phyloP scores from a whole-genome alignment of 2,329 filamentous ascomycete species.

The Hypoxylon rubiginosum region DNA sequence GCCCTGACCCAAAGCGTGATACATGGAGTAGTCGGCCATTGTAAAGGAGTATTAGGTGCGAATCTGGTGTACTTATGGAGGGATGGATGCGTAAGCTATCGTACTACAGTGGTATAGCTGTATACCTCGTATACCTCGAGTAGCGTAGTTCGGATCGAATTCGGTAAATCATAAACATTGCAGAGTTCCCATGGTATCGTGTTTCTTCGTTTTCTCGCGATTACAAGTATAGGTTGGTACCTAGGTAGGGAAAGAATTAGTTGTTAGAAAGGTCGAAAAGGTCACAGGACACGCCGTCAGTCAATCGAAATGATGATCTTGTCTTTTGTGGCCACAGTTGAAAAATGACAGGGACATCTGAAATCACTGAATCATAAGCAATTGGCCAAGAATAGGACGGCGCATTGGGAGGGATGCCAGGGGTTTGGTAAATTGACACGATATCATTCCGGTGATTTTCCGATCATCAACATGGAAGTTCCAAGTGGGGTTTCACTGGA shows the following conservation, averaged over 20 bases:
- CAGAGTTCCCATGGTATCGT: conserved; percentile 35
- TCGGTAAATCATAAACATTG: conserved; percentile 35
- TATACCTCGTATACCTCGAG: conserved; percentile 16
- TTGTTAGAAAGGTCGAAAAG: neutral
- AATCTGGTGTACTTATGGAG: conserved; percentile 4
- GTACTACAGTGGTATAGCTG: conserved; percentile 9
- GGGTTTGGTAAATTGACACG: conserved; percentile 47
- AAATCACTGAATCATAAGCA: conserved; percentile 35
- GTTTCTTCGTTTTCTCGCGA: neutral
- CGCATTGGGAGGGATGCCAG: conserved; percentile 12
- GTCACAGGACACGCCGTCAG: conserved; percentile 6
- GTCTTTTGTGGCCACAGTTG: conserved; percentile 44
- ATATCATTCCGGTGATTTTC: conserved; percentile 53
- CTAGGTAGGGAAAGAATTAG: neutral
- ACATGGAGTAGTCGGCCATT: conserved; percentile 70
- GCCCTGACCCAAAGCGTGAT: conserved; percentile 69
- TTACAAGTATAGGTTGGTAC: neutral
- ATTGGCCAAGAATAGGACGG: conserved; percentile 30
- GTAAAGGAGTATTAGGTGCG: conserved; percentile 11
- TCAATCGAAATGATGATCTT: conserved; percentile 10
- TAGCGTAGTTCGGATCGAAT: conserved; percentile 22
- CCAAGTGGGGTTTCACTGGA: neutral
- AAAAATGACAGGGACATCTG: conserved; percentile 26
- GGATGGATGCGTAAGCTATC: conserved; percentile 1
- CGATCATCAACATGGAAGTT: conserved; percentile 30